Evolutionary conservation across 345 rosid genomes (phyloP), one percentile per base, ranked within the genome.

Genomic region (Lumnitzera racemosa): DNA sequence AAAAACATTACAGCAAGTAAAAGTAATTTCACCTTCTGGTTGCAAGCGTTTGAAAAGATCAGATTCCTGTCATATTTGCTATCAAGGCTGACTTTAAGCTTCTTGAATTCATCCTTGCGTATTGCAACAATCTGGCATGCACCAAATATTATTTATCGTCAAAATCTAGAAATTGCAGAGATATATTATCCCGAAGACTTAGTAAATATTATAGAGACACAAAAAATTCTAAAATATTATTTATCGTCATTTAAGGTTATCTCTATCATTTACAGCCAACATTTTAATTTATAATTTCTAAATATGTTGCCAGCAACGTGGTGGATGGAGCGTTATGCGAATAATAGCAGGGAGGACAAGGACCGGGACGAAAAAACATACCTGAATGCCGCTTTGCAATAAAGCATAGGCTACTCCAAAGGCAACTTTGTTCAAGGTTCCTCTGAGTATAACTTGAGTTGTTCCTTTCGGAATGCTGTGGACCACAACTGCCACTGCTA

Each of bases 401-500:
- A 81, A 57, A 57, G 74, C 64, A 52, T 51, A 67, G 25, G 70
- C 78, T 31, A 70, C 51, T 52, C 80, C 73, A 46, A 9, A 59
- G 15, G 78, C 79, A 11, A 74, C 77, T 68, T 78, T 81, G 15
- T 76, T 70, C 46, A 81, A 58, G 53, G 61, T 71, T 56, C 87
- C 85, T 65, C 70, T 62, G 5, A 80, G 59, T 48, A 81, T 67
- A 1, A 82, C 68, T n/a, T 59, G 67, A 27, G 72, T 57, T 46
- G 78, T 66, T 31, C 65, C 62, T 63, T 78, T 67, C 4, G 88
- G 81, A 47, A 80, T 53, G 48, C 67, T 63, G 57, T 76, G 74
- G 1, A 85, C 64, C 36, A 85, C 80, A 15, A 78, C 55, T 2
- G 83, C 86, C 49, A 74, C 81, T 31, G 76, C 70, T 57, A 82